phyloP scores from a whole-genome alignment of 345 rosid species.

The Brassica carinata region DNA sequence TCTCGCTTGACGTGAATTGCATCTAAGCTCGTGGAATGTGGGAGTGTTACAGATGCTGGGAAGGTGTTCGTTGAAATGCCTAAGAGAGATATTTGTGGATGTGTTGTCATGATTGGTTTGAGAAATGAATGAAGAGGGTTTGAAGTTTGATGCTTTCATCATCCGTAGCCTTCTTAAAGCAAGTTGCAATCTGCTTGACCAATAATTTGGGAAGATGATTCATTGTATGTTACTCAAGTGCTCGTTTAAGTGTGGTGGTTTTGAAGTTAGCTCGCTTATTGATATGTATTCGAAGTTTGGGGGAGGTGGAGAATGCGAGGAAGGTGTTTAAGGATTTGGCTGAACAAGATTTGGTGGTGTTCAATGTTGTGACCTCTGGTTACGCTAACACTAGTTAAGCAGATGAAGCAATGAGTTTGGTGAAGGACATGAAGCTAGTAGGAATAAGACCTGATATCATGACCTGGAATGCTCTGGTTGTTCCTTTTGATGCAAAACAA shows the following conservation, averaged over 20 bases:
- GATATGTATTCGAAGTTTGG: background rate
- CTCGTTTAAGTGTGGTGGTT: constrained; percentile 38
- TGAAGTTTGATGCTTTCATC: constrained; percentile 52
- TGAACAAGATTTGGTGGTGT: constrained; percentile 52
- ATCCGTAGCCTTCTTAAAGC: constrained; percentile 75
- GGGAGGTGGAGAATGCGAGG: too few relatives aligned
- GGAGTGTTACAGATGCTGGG: constrained; percentile 46
- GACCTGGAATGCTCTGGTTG: constrained; percentile 58
- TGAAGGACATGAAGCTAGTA: constrained; percentile 43
- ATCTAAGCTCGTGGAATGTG: constrained; percentile 54
- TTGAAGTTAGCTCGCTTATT: background rate
- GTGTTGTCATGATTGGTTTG: constrained; percentile 59
- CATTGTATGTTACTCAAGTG: constrained; percentile 55
- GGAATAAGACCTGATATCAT: constrained; percentile 59
- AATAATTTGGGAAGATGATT: constrained; percentile 51
- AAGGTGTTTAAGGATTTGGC: too few relatives aligned
- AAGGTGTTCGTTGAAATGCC: constrained; percentile 78
- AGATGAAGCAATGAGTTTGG: constrained; percentile 55
- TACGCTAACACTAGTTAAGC: constrained; percentile 53
- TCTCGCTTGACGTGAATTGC: constrained; percentile 44
- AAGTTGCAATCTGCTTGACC: constrained; percentile 54
- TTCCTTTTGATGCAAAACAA: too few relatives aligned
- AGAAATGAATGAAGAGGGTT: constrained; percentile 54
- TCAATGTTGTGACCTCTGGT: constrained; percentile 75
- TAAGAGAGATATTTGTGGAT: constrained; percentile 44